phyloP scores from a whole-genome alignment of 768 basidiomycete species.

The Collybia sp. region DNA sequence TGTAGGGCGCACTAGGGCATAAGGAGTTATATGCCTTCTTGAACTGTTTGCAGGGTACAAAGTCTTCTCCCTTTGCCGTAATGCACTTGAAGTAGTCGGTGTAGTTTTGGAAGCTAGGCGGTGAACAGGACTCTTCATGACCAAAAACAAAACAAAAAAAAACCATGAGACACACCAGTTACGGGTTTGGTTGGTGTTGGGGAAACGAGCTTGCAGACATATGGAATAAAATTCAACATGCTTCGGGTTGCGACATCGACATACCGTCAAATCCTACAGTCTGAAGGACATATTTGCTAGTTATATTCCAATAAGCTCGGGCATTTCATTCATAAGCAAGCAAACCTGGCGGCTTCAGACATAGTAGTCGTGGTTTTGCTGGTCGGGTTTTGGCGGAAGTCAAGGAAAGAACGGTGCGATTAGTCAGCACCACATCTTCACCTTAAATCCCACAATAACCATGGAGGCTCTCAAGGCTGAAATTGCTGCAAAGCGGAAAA shows the following conservation, averaged over 20 bases:
- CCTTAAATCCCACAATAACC: constrained; percentile 18
- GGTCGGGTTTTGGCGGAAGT: constrained; percentile 38
- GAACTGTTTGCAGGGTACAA: constrained; percentile 98
- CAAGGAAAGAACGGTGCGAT: constrained; percentile 5
- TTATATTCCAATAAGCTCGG: too few relatives aligned
- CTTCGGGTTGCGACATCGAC: constrained; percentile 12
- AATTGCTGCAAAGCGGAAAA: constrained; percentile 84
- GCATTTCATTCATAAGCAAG: background rate
- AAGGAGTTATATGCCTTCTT: constrained; percentile 92
- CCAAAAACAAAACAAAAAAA: too few relatives aligned
- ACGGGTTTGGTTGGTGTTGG: constrained; percentile 90
- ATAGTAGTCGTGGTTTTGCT: constrained; percentile 35
- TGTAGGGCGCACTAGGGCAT: constrained; percentile 84
- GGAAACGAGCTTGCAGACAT: constrained; percentile 68
- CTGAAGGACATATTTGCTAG: constrained; percentile 83
- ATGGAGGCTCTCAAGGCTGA: constrained; percentile 95
- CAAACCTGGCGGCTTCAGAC: constrained; percentile 59
- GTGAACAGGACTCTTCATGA: background rate
- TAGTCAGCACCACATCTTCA: constrained; percentile 25
- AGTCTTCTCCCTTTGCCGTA: constrained; percentile 96
- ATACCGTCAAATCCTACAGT: constrained; percentile 93
- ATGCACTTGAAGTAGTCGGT: constrained; percentile 99
- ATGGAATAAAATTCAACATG: constrained; percentile 3
- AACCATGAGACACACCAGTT: constrained; percentile 66
- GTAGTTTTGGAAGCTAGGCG: constrained; percentile 87